Percentiles rank a stretch among this genome's conserved stretches.
These are phyloP conservation scores for Raphanus raphanistrum DNA, from an alignment of 345 rosid species.

Conservation along the genomic window DNA sequence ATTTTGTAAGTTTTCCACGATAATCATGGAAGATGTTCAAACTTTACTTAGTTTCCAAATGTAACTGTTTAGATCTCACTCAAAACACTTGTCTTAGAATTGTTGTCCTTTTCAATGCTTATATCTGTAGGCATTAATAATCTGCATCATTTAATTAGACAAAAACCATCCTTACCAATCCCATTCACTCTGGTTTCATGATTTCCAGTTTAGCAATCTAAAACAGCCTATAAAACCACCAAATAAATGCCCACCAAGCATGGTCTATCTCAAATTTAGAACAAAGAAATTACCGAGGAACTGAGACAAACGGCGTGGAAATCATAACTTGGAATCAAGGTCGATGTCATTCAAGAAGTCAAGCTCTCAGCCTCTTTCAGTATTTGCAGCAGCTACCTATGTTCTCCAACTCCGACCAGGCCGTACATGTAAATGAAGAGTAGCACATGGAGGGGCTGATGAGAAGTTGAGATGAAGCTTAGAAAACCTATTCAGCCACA, in stretches of 20 bases:
- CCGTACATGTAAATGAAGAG: background rate
- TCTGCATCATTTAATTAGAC: background rate
- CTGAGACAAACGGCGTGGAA: background rate
- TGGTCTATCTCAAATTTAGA: background rate
- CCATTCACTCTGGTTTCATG: background rate
- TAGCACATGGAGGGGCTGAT: background rate
- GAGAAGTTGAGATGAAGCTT: background rate
- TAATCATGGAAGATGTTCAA: too few relatives aligned
- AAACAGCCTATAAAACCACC: background rate
- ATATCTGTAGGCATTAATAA: background rate
- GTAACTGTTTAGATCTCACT: background rate
- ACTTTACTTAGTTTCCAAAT: too few relatives aligned
- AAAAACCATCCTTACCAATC: background rate
- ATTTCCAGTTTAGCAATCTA: background rate
- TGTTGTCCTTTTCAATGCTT: background rate
- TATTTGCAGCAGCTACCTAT: background rate
- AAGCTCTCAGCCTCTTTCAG: background rate
- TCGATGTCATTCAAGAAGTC: background rate
- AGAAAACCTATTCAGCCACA: background rate
- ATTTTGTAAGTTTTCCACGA: too few relatives aligned
- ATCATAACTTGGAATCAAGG: background rate
- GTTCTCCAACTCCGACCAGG: background rate
- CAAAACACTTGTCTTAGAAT: background rate
- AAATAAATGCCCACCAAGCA: background rate
- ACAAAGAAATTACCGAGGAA: background rate